Evolutionary conservation across 208 protist species (phyloP), one percentile per base, ranked within the genome.

Genomic region (Wallacemonas sp.): DNA sequence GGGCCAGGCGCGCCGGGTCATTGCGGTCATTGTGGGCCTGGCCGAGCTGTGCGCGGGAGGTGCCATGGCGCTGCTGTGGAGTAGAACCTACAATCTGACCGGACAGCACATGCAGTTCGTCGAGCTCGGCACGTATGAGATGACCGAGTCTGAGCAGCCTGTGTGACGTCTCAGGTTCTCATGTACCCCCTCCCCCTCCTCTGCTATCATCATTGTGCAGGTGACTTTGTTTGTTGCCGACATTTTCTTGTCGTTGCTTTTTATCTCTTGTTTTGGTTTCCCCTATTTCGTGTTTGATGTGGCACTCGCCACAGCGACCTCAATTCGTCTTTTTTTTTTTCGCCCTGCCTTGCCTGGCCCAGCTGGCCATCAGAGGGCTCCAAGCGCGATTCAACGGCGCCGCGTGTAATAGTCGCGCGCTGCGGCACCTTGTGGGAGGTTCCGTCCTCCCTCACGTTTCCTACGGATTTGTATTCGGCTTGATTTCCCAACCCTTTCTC

Each of bases 51-150:
- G 34, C 0, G 34, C 77, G 23, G 38, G 80, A 41, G 72, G 79
- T 8, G 16, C 52, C 12, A 56, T 76, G 16, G 76, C 65, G 6
- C 17, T 55, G 14, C 56, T 76, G 9, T 94, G 88, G 85, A 29
- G 47, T 6, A 60, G 65, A 0, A 67, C 64, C 29, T 94, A 94
- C 76, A 88, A 82, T 38, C 57, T 94, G 1, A 78, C 88, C 0
- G 88, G 83, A 6, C 76, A 68, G 17, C 81, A 94, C 61, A 54
- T 92, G 39, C 72, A 79, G 60, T 94, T 94, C 70, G 62, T 94
- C 29, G 74, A 74, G 24, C 84, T 83, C 74, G 78, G 43, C 44
- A 56, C 46, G 12, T 44, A 49, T 41, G 39, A 27, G 24, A 6
- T 30, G 17, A 27, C 26, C 9, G 52, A 58, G 32, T 33, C 30